Evolutionary conservation across 2,329 filamentous ascomycete species (phyloP), one percentile per base, ranked within the genome.

Genomic region (Talaromyces albobiverticillius): DNA sequence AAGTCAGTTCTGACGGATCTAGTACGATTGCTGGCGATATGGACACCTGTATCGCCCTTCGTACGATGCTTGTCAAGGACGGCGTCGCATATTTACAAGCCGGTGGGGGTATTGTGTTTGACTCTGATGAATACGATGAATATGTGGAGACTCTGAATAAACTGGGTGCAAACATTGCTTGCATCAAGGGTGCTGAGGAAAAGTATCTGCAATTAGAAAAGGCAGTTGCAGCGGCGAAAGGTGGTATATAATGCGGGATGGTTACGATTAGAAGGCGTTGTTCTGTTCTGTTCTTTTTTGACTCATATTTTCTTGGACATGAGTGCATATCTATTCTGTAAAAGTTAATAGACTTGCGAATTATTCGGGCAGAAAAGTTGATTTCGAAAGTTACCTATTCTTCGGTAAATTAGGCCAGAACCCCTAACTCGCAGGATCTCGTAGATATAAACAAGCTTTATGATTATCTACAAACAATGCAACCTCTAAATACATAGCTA

Each of bases 111-210:
- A 96, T 96, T 65, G 92, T 96, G 41, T 96, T 93, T 67, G 94
- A 97, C 72, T 95, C 89, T 38, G 92, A 95, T 67, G 88, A 82
- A 31, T 87, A 88, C 64, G 90, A 96, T 60, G 94, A 97, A 73
- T 96, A 92, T 79, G 83, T 93, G 73, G 90, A 97, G 82, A 96
- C 95, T 60, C 90, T 94, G 76, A 97, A 99, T 78, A 99, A 99
- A 80, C 78, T 96, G 46, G 86, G 88, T 23, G 89, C 90, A 42
- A 95, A 95, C 70, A 90, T 95, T 78, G 83, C 88, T 62, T 94
- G 90, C 73, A 92, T 97, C 70, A 87, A 85, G 56, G 83, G 86
- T 49, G 93, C 92, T 2, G 93, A 96, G 76, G 81, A 87, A 69
- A 78, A 81, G 69, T 84, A 86, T 70, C 67, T 79, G 58, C 77